phyloP scores from a whole-genome alignment of 768 basidiomycete genomes.

The Tubosaeta sp. region DNA sequence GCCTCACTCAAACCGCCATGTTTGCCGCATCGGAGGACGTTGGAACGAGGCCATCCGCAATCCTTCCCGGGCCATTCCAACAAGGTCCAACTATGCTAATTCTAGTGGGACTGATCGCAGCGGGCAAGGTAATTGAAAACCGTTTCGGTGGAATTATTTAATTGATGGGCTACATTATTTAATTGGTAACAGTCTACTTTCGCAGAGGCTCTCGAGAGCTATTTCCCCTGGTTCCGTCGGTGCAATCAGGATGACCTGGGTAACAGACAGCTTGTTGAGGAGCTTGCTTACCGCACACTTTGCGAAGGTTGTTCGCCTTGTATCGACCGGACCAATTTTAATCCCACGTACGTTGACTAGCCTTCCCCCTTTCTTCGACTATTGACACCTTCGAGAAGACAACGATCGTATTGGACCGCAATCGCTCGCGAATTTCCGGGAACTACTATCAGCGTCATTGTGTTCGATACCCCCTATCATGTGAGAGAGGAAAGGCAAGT shows the following conservation, averaged over 20 bases:
- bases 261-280: conserved; percentile 60
- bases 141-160: conserved; percentile 6
- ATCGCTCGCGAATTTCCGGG: conserved; percentile 66
- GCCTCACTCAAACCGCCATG: conserved; percentile 16
- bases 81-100: conserved; percentile 55
- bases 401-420: conserved; percentile 68
- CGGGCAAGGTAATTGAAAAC: conserved; percentile 54
- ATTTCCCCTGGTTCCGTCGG: conserved; percentile 58
- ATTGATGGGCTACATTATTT: neutral
- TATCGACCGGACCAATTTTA: conserved; percentile 76
- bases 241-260: conserved; percentile 84
- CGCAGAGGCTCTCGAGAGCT: conserved; percentile 59
- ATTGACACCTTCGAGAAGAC: conserved; percentile 37
- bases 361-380: neutral
- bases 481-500: conserved; percentile 37
- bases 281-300: conserved; percentile 49
- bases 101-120: conserved; percentile 69
- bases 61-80: conserved; percentile 19
- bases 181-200: conserved; percentile 48
- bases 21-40: conserved; percentile 1
- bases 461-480: conserved; percentile 74
- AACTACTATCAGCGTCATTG: conserved; percentile 65
- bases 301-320: conserved; percentile 64
- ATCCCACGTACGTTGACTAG: conserved; percentile 47
- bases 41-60: neutral